Evolutionary conservation across 2,329 filamentous ascomycete genomes (phyloP).

Genomic region (Nemania sp.): DNA sequence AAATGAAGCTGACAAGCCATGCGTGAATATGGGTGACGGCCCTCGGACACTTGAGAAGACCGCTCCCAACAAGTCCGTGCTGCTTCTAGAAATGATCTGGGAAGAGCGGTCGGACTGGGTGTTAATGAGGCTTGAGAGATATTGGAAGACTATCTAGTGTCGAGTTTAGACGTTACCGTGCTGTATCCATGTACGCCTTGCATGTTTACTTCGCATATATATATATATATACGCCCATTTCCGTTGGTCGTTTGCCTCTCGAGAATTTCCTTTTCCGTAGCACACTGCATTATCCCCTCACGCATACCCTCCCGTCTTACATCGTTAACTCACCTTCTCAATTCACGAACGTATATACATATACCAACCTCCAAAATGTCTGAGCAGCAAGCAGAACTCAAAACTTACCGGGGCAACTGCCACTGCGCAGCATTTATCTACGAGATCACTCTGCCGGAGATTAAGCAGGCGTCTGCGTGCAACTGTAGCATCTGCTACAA

Average conservation of each 20-base stretch:
- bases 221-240: constrained; percentile 21
- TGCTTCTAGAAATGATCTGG: not conserved
- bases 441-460: constrained; percentile 65
- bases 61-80: constrained; percentile 33
- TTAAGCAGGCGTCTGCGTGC: constrained; percentile 68
- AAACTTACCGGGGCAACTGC: constrained; percentile 68
- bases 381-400: constrained; percentile 41
- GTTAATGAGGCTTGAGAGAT: not conserved
- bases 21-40: constrained; percentile 19
- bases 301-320: too few species aligned
- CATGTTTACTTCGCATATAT: not conserved
- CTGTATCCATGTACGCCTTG: not conserved
- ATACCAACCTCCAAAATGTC: constrained; percentile 36
- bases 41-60: constrained; percentile 32
- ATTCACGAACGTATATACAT: not conserved
- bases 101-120: constrained; percentile 26
- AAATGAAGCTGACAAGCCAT: constrained; percentile 17
- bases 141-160: not conserved
- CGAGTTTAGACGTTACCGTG: not conserved
- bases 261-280: not conserved
- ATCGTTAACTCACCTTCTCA: not conserved
- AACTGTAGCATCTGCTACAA: constrained; percentile 75
- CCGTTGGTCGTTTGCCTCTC: not conserved
- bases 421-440: constrained; percentile 68
- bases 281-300: not conserved